Percentiles rank a stretch among this genome's conserved stretches.
Evolutionary conservation across 495 filamentous ascomycete genomes (phyloP).

Genomic region (Trichoderma erinaceum): DNA sequence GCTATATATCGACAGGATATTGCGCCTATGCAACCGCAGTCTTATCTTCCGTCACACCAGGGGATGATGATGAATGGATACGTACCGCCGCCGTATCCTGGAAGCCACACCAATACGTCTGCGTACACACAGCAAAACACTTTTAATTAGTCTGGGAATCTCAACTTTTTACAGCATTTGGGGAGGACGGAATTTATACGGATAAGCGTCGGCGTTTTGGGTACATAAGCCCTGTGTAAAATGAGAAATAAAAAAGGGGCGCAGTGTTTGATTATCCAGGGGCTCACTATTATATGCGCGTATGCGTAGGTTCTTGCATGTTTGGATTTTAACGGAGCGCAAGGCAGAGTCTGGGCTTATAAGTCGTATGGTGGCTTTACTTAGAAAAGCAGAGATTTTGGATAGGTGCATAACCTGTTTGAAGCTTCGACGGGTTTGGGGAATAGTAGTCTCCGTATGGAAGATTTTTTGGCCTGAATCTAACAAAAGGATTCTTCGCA

Average conservation of each 20-base stretch:
- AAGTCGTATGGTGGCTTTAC: not conserved
- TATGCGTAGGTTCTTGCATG: not conserved
- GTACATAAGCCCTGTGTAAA: not conserved
- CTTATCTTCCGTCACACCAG: not conserved
- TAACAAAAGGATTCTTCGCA: not conserved
- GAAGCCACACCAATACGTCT: not conserved
- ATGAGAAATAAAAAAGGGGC: not conserved
- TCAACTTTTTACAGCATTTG: not conserved
- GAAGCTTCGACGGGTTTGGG: not conserved
- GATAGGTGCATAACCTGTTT: too few relatives aligned
- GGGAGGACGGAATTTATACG: not conserved
- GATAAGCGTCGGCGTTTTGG: not conserved
- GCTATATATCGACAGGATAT: conserved; percentile 7
- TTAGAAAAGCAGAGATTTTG: too few relatives aligned
- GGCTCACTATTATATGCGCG: not conserved
- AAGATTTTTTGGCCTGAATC: not conserved
- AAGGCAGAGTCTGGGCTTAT: not conserved
- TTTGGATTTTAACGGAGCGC: not conserved
- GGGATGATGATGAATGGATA: conserved; percentile 15
- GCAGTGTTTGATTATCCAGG: not conserved
- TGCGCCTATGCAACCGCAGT: not conserved
- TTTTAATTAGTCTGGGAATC: not conserved
- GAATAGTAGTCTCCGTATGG: not conserved
- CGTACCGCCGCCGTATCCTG: conserved; percentile 6
- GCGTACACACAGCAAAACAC: not conserved